Percentiles rank a stretch among this genome's conserved stretches.
phyloP scores from a whole-genome alignment of 768 basidiomycete species.

The Trametes cinnabarina region DNA sequence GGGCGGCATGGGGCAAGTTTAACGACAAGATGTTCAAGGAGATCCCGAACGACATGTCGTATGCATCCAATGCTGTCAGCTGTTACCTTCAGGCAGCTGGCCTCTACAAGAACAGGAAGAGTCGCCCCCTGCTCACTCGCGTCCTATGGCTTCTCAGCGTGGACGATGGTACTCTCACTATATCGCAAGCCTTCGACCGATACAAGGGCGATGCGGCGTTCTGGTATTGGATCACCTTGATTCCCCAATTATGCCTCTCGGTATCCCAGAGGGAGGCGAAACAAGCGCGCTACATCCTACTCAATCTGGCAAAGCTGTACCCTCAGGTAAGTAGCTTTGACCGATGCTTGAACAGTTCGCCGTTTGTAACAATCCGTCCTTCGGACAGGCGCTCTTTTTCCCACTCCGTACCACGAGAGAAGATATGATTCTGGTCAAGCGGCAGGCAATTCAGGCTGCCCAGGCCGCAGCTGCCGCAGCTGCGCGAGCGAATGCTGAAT shows the following conservation, averaged over 20 bases:
- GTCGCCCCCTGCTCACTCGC: conserved; percentile 84
- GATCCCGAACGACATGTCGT: conserved; percentile 62
- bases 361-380: neutral
- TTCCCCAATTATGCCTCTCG: conserved; percentile 89
- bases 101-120: conserved; percentile 90
- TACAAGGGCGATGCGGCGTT: conserved; percentile 96
- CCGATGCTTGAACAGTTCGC: neutral
- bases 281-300: conserved; percentile 84
- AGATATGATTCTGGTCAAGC: conserved; percentile 53
- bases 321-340: conserved; percentile 68
- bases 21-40: conserved; percentile 95
- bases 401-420: conserved; percentile 83
- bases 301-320: conserved; percentile 86
- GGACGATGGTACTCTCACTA: conserved; percentile 72
- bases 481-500: conserved; percentile 10
- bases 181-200: conserved; percentile 83
- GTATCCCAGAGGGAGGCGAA: conserved; percentile 90
- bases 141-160: conserved; percentile 96
- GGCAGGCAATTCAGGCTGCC: conserved; percentile 33
- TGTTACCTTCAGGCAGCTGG: conserved; percentile 98
- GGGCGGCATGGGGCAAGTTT: conserved; percentile 97
- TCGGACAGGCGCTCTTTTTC: conserved; percentile 85
- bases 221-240: conserved; percentile 99
- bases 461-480: conserved; percentile 8
- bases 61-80: conserved; percentile 90